Percentiles rank a stretch among this genome's conserved stretches.
Conservation (phyloP, 139 green algal species). For the Tetradesmus lagerheimii region DNA sequence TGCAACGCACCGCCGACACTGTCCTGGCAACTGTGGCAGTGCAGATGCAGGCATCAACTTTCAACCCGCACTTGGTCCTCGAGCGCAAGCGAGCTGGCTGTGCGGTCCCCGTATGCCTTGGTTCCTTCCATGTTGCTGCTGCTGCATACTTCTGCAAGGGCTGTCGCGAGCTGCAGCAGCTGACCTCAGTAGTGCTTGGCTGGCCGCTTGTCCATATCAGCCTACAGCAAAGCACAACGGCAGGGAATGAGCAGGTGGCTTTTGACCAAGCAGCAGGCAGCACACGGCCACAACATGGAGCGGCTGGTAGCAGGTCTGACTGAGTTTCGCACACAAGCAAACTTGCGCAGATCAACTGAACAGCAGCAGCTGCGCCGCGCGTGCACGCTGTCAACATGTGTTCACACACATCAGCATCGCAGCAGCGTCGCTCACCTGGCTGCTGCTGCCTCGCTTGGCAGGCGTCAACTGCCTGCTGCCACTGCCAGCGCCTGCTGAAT, state of each 20-base stretch:
- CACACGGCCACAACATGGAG: neutral
- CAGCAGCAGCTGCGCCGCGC: neutral
- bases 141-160: neutral
- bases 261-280: neutral
- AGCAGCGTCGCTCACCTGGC: neutral
- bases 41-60: too few relatives aligned
- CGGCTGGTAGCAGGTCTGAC: neutral
- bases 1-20: too few relatives aligned
- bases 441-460: conserved; percentile 28
- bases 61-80: too few relatives aligned
- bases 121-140: too few relatives aligned
- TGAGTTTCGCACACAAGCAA: neutral
- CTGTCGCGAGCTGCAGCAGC: neutral
- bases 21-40: too few relatives aligned
- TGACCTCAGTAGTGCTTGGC: neutral
- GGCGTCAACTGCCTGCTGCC: conserved; percentile 16
- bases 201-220: neutral
- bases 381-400: neutral
- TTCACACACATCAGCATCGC: neutral
- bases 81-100: too few relatives aligned
- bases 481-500: neutral
- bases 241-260: neutral
- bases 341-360: neutral
- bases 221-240: neutral
- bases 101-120: too few relatives aligned